These are phyloP conservation scores for Boletus tomentosulus DNA, from an alignment of 768 basidiomycete species.

Conservation along the genomic window DNA sequence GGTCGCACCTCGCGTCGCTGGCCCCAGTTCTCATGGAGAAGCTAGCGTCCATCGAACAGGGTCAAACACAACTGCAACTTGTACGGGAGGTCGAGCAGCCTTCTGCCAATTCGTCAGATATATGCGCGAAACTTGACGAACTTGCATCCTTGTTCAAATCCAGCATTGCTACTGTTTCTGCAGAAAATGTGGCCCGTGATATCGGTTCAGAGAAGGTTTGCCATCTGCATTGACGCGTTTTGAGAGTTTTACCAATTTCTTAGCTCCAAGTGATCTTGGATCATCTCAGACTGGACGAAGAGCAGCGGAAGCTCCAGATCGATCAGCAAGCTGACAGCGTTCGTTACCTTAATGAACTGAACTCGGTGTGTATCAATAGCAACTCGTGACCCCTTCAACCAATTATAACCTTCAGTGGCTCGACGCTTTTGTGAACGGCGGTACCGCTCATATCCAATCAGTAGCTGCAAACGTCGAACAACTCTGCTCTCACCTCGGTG, in stretches of 20 bases:
- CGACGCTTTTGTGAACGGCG: conserved; percentile 74
- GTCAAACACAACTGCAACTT: conserved; percentile 16
- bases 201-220: conserved; percentile 20
- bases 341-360: conserved; percentile 75
- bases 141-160: conserved; percentile 26
- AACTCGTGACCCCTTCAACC: neutral
- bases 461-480: conserved; percentile 58
- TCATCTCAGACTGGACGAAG: conserved; percentile 46
- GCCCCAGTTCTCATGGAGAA: conserved; percentile 35
- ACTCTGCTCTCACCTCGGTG: conserved; percentile 53
- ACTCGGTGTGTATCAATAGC: conserved; percentile 44
- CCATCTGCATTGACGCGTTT: neutral
- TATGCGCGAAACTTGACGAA: conserved; percentile 37
- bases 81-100: conserved; percentile 5
- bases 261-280: conserved; percentile 44
- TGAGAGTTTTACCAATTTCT: neutral
- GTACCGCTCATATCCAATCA: conserved; percentile 66
- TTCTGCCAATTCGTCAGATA: conserved; percentile 22
- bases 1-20: conserved; percentile 35
- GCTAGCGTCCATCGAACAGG: conserved; percentile 29
- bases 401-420: conserved; percentile 54
- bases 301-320: conserved; percentile 44
- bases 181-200: neutral
- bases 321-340: conserved; percentile 72
- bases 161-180: neutral